phyloP scores from a whole-genome alignment of 1,139 yeast species.

The Pichia sp. region DNA sequence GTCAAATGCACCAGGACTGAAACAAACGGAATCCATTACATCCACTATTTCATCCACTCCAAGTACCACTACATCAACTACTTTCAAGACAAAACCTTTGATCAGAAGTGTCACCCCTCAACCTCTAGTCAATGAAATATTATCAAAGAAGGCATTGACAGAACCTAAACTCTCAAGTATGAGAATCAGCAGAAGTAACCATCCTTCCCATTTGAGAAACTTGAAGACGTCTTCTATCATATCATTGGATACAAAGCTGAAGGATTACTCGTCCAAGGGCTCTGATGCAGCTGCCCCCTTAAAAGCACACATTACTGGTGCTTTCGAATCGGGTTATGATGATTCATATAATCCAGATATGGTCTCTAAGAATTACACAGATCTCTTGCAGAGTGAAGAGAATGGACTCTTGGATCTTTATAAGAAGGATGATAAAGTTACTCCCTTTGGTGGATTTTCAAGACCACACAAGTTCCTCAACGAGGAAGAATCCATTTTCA shows the following conservation, averaged over 20 bases:
- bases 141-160: slow-evolving; percentile 10
- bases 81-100: slow-evolving; percentile 37
- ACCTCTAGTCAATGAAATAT: slow-evolving; percentile 37
- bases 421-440: slow-evolving; percentile 30
- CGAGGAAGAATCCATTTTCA: slow-evolving; percentile 49
- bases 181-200: slow-evolving; percentile 33
- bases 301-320: too few species aligned
- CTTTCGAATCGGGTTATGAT: not conserved
- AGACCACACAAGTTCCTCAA: slow-evolving; percentile 43
- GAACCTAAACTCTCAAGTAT: slow-evolving; percentile 28
- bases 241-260: slow-evolving; percentile 9
- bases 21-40: too few species aligned
- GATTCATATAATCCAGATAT: slow-evolving; percentile 5
- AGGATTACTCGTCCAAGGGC: not conserved
- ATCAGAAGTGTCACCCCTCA: slow-evolving; percentile 11
- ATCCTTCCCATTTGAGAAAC: slow-evolving; percentile 9
- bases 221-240: slow-evolving; percentile 11
- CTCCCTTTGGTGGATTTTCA: slow-evolving; percentile 77
- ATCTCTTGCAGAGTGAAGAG: slow-evolving; percentile 9
- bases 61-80: slow-evolving; percentile 22
- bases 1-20: too few species aligned
- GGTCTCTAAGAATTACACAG: slow-evolving; percentile 5
- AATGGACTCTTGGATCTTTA: slow-evolving; percentile 3
- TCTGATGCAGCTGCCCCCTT: too few species aligned
- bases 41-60: too few species aligned